Conservation (phyloP, 805 yeast genomes). For the Teunomyces gatunensis region DNA sequence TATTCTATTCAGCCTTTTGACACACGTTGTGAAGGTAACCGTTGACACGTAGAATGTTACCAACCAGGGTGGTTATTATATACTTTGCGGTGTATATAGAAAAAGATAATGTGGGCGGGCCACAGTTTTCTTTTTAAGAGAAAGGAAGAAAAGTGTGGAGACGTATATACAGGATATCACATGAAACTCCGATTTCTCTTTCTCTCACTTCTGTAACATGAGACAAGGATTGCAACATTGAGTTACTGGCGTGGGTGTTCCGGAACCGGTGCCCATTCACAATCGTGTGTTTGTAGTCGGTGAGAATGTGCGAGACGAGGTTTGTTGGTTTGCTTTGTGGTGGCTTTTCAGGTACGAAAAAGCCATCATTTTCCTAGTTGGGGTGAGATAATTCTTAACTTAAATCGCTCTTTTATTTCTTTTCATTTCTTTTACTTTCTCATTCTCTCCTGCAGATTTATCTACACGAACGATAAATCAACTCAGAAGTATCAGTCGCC, state of each 20-base stretch:
- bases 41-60: background rate
- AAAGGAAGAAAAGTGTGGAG: background rate
- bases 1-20: background rate
- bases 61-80: background rate
- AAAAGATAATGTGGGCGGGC: background rate
- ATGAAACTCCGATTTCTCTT: background rate
- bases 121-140: slow-evolving; percentile 4
- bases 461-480: too few relatives aligned
- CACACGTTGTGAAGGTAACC: background rate
- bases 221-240: background rate
- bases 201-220: background rate
- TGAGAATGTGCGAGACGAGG: too few relatives aligned
- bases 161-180: background rate
- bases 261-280: background rate
- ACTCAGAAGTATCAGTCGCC: too few relatives aligned
- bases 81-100: background rate
- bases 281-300: too few relatives aligned
- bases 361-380: too few relatives aligned
- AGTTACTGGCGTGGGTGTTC: background rate
- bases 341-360: too few relatives aligned
- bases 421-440: too few relatives aligned
- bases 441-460: too few relatives aligned
- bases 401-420: too few relatives aligned
- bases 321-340: too few relatives aligned
- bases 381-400: too few relatives aligned